phyloP scores from a whole-genome alignment of 768 basidiomycete genomes.

The Lactarius deliciosus region DNA sequence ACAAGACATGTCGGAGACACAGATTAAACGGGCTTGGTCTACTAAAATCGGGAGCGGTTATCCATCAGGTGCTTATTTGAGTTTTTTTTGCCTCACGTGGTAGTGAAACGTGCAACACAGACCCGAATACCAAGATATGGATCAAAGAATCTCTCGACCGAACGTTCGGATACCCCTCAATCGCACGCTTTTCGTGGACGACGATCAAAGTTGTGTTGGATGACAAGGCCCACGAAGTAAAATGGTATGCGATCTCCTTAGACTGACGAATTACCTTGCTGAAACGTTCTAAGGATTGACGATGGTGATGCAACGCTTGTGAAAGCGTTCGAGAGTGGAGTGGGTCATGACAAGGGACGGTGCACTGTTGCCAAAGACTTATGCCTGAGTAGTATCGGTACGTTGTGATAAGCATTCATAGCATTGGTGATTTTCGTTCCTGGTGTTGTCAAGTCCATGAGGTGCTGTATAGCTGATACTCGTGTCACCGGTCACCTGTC shows the following conservation, averaged over 20 bases:
- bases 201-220: slow-evolving; percentile 86
- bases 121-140: slow-evolving; percentile 93
- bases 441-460: neutral
- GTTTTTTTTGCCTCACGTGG: neutral
- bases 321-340: slow-evolving; percentile 69
- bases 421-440: neutral
- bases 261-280: neutral
- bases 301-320: slow-evolving; percentile 76
- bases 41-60: slow-evolving; percentile 77
- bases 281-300: slow-evolving; percentile 60
- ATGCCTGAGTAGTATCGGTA: slow-evolving; percentile 65
- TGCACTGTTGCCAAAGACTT: slow-evolving; percentile 72
- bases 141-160: slow-evolving; percentile 72
- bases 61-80: slow-evolving; percentile 63
- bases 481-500: neutral
- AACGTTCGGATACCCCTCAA: slow-evolving; percentile 87
- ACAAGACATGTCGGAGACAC: slow-evolving; percentile 8
- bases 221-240: slow-evolving; percentile 70
- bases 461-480: neutral
- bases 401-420: slow-evolving; percentile 46
- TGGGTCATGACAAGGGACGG: slow-evolving; percentile 74
- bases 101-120: slow-evolving; percentile 39
- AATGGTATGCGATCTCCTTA: slow-evolving; percentile 59
- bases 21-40: slow-evolving; percentile 34
- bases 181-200: slow-evolving; percentile 94